phyloP scores from a whole-genome alignment of 2,329 filamentous ascomycete genomes.

The Claviceps sp. region DNA sequence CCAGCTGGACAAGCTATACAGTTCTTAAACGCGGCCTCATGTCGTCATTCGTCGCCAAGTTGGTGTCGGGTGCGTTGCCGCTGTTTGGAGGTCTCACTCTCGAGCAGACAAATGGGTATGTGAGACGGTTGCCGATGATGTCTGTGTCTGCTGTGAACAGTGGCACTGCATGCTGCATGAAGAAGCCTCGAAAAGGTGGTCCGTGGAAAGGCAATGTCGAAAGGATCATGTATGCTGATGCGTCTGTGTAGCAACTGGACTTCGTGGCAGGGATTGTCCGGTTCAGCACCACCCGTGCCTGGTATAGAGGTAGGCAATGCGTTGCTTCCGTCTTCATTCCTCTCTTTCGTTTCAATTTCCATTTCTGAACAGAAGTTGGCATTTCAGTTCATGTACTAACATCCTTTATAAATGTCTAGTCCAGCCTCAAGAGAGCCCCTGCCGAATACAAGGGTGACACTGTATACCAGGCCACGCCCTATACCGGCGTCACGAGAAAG shows the following conservation, averaged over 20 bases:
- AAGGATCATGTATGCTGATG: too few species aligned
- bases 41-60: background rate
- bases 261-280: background rate
- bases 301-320: background rate
- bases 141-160: background rate
- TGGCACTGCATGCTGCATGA: background rate
- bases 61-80: background rate
- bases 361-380: too few species aligned
- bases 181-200: background rate
- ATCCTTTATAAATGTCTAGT: background rate
- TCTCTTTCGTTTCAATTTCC: background rate
- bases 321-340: background rate
- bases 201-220: too few species aligned
- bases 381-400: too few species aligned
- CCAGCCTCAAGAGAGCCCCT: background rate
- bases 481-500: slow-evolving; percentile 2
- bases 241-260: background rate
- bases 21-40: background rate
- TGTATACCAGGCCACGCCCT: background rate
- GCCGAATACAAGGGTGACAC: background rate
- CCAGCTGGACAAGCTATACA: background rate
- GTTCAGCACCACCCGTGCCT: background rate
- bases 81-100: slow-evolving; percentile 1
- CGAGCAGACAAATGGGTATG: background rate
- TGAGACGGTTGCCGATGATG: background rate